Evolutionary conservation across 208 protist species (phyloP).

Genomic region (Leishmania mexicana): DNA sequence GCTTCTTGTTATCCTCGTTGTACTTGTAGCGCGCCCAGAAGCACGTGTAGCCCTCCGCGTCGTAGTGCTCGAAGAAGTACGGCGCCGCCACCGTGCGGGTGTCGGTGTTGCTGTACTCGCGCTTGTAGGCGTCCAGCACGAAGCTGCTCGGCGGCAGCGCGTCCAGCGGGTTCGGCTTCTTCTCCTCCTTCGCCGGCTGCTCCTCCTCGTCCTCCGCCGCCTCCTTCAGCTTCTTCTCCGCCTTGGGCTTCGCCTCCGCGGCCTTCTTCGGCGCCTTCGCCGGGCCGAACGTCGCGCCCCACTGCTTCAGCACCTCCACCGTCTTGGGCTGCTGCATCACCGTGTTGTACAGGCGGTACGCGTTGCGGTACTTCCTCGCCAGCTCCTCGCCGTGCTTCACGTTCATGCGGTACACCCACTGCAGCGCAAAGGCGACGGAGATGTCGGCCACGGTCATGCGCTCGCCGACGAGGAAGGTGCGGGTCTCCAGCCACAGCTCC

Average conservation of each 20-base stretch:
- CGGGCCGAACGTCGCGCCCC: slow-evolving; percentile 48
- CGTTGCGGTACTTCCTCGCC: slow-evolving; percentile 63
- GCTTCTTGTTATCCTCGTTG: slow-evolving; percentile 83
- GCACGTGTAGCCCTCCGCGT: slow-evolving; percentile 69
- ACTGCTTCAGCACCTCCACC: slow-evolving; percentile 55
- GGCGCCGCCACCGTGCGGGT: slow-evolving; percentile 70
- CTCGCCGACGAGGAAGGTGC: slow-evolving; percentile 88
- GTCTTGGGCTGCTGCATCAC: slow-evolving; percentile 80
- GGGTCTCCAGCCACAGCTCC: slow-evolving; percentile 75
- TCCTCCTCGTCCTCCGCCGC: slow-evolving; percentile 50
- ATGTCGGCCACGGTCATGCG: slow-evolving; percentile 84
- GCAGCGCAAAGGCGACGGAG: slow-evolving; percentile 62
- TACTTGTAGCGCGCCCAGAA: slow-evolving; percentile 85
- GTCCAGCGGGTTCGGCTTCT: slow-evolving; percentile 76
- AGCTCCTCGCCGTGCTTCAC: slow-evolving; percentile 46
- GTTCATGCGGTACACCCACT: slow-evolving; percentile 55
- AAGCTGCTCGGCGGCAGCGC: slow-evolving; percentile 61
- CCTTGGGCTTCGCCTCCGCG: slow-evolving; percentile 36
- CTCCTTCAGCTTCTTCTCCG: slow-evolving; percentile 28
- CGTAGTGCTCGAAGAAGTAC: slow-evolving; percentile 73
- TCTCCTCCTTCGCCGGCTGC: slow-evolving; percentile 50
- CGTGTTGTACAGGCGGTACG: slow-evolving; percentile 77
- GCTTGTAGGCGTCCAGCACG: slow-evolving; percentile 78
- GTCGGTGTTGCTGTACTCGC: slow-evolving; percentile 81
- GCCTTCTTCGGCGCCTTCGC: slow-evolving; percentile 41